Evolutionary conservation across 257 asterid genomes (phyloP).

Genomic region (Verbascum thapsus): DNA sequence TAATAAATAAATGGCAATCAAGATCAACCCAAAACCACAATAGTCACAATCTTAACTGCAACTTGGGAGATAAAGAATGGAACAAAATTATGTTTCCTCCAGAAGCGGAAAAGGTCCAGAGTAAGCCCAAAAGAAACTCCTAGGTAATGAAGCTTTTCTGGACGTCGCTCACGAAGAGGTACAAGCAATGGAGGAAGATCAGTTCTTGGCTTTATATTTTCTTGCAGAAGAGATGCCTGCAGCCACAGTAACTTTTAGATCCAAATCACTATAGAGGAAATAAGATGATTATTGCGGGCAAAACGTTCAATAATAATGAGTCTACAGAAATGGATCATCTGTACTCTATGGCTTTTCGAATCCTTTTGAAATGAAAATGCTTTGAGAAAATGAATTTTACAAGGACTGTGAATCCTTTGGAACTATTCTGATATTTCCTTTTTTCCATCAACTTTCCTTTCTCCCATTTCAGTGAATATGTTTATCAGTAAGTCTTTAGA

Average conservation of each 20-base stretch:
- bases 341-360: not conserved
- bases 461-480: too few relatives aligned
- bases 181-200: conserved; percentile 91
- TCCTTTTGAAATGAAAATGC: too few relatives aligned
- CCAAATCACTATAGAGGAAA: conserved; percentile 3
- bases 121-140: conserved; percentile 98
- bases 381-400: too few relatives aligned
- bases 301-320: not conserved
- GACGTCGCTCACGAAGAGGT: conserved; percentile 76
- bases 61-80: conserved; percentile 79
- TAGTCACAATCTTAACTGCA: conserved; percentile 55
- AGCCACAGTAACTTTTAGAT: conserved; percentile 19
- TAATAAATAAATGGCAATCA: conserved; percentile 16
- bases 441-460: too few relatives aligned
- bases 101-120: conserved; percentile 82
- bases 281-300: conserved; percentile 6
- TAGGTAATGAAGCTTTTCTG: conserved; percentile 88
- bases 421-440: too few relatives aligned
- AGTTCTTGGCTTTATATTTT: conserved; percentile 69
- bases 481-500: too few relatives aligned
- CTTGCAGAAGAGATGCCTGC: conserved; percentile 87
- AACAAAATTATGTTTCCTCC: conserved; percentile 90
- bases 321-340: conserved; percentile 1
- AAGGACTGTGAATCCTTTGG: too few relatives aligned
- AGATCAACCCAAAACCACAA: conserved; percentile 5